Conservation (phyloP, 2,329 filamentous ascomycete genomes). For the Colletotrichum sp. region DNA sequence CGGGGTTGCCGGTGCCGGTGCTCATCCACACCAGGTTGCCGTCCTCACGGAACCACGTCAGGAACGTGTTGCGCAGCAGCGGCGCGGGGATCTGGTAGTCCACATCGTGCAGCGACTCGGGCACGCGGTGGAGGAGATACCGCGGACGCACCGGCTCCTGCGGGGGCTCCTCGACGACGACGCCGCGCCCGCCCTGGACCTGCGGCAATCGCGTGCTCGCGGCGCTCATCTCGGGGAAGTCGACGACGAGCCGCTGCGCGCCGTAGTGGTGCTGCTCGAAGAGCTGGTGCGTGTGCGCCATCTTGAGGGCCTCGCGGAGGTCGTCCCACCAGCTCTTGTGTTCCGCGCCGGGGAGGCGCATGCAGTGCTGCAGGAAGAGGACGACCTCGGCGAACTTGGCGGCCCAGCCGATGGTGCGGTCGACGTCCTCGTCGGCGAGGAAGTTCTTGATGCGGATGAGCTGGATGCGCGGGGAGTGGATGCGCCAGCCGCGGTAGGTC, state of each 20-base stretch:
- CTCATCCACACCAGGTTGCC: slow-evolving; percentile 13
- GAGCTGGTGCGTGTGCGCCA: slow-evolving; percentile 37
- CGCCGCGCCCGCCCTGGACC: slow-evolving; percentile 20
- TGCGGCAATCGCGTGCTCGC: slow-evolving; percentile 32
- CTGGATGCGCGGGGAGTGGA: slow-evolving; percentile 36
- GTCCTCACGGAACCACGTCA: slow-evolving; percentile 19
- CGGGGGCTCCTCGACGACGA: not conserved
- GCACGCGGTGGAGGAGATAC: slow-evolving; percentile 19
- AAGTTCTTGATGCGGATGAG: slow-evolving; percentile 44
- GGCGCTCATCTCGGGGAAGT: slow-evolving; percentile 24
- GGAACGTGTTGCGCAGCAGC: slow-evolving; percentile 2
- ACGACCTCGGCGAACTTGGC: slow-evolving; percentile 38
- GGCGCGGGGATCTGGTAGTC: slow-evolving; percentile 28
- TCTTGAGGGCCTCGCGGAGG: slow-evolving; percentile 34
- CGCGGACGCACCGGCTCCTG: slow-evolving; percentile 2
- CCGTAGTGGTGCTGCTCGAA: slow-evolving; percentile 41
- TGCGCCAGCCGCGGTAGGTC: slow-evolving; percentile 38
- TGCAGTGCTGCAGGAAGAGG: slow-evolving; percentile 41
- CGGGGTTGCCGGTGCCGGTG: not conserved
- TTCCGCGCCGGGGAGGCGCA: slow-evolving; percentile 27
- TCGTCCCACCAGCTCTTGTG: slow-evolving; percentile 32
- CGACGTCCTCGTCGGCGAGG: slow-evolving; percentile 52
- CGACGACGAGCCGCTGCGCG: slow-evolving; percentile 27
- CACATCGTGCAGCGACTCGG: slow-evolving; percentile 26
- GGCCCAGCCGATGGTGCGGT: slow-evolving; percentile 45